phyloP scores from a whole-genome alignment of 768 basidiomycete species.

The Strobilomyces confusus region DNA sequence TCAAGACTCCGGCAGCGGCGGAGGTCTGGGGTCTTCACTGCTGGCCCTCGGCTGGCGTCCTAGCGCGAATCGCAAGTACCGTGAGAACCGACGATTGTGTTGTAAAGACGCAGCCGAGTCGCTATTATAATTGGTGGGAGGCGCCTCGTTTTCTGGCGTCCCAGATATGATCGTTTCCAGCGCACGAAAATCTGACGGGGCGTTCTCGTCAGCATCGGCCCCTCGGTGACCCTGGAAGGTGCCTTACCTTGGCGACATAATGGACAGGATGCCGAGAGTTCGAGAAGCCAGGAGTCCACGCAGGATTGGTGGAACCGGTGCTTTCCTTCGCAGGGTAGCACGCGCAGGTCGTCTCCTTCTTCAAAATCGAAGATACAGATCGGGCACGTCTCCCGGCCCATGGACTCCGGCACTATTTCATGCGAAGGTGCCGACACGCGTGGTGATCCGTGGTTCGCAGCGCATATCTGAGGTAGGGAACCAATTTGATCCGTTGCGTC shows the following conservation, averaged over 20 bases:
- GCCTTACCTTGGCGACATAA: conserved; percentile 82
- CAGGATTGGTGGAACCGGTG: conserved; percentile 88
- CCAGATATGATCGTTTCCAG: conserved; percentile 54
- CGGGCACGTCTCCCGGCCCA: conserved; percentile 85
- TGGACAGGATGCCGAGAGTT: conserved; percentile 87
- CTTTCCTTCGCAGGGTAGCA: conserved; percentile 87
- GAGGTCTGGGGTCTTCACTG: conserved; percentile 29
- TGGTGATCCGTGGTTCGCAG: neutral
- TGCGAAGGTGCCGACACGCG: neutral
- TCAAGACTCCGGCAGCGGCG: conserved; percentile 9
- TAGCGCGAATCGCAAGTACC: conserved; percentile 52
- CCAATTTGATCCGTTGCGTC: conserved; percentile 8
- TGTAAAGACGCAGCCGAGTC: conserved; percentile 13
- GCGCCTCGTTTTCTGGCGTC: conserved; percentile 19
- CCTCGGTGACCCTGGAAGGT: neutral
- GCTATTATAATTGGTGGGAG: conserved; percentile 11
- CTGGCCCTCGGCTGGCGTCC: conserved; percentile 43
- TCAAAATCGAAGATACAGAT: conserved; percentile 95
- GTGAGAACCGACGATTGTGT: conserved; percentile 50
- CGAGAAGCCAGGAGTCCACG: conserved; percentile 91
- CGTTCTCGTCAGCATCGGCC: neutral
- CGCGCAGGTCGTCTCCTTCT: conserved; percentile 86
- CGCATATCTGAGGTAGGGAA: neutral
- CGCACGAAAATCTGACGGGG: conserved; percentile 50
- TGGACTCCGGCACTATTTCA: conserved; percentile 50